phyloP scores from a whole-genome alignment of 257 asterid genomes.

The Plantago elongata region DNA sequence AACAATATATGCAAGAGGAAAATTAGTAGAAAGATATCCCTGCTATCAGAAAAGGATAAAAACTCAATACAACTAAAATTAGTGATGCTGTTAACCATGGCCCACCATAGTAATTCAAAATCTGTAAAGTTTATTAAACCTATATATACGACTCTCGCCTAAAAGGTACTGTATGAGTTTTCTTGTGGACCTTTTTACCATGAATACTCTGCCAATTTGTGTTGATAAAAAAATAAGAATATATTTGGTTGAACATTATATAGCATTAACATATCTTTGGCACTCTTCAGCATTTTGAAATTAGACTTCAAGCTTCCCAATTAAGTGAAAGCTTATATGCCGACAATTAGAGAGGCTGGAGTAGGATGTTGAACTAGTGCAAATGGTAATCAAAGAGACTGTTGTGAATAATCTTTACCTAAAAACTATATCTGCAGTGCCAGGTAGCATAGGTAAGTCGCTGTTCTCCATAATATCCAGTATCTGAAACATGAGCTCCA shows the following conservation, averaged over 20 bases:
- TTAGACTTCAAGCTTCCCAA: neutral
- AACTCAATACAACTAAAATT: neutral
- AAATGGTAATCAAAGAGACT: neutral
- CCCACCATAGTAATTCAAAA: too few species aligned
- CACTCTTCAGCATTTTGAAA: too few species aligned
- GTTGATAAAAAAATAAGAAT: too few species aligned
- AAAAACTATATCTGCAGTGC: conserved; percentile 80
- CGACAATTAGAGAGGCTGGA: neutral
- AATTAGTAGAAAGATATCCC: neutral
- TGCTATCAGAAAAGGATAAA: neutral
- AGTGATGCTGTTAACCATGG: too few species aligned
- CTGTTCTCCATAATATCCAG: conserved; percentile 67
- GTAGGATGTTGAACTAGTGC: neutral
- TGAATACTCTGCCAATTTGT: too few species aligned
- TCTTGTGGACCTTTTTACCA: too few species aligned
- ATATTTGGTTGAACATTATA: too few species aligned
- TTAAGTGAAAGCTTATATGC: neutral
- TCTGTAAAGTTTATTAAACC: too few species aligned
- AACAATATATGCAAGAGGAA: neutral
- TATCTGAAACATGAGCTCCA: conserved; percentile 58
- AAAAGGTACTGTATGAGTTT: too few species aligned
- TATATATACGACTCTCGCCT: too few species aligned
- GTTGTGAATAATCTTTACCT: conserved; percentile 35
- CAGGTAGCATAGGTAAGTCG: conserved; percentile 68
- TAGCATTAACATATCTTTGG: too few species aligned